Conservation (phyloP, 1,139 yeast genomes). For the Kodamaea suecica region DNA sequence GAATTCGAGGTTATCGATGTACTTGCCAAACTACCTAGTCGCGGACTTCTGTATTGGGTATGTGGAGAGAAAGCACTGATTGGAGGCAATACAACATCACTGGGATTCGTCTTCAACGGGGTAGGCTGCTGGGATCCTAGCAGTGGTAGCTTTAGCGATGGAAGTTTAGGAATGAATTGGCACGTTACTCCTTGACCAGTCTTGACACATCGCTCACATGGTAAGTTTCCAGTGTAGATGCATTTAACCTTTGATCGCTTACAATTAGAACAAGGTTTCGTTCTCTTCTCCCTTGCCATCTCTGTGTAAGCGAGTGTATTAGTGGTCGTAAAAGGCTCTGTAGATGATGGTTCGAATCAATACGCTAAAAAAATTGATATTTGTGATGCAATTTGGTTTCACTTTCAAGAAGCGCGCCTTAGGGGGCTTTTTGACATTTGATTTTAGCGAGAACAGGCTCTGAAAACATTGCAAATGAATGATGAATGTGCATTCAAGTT, state of each 20-base stretch:
- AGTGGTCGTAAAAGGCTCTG: too few species aligned
- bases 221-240: conserved; percentile 42
- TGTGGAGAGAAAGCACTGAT: conserved; percentile 1
- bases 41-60: not conserved
- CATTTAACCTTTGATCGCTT: conserved; percentile 65
- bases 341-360: too few species aligned
- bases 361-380: too few species aligned
- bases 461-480: too few species aligned
- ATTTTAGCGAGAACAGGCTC: too few species aligned
- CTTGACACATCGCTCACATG: conserved; percentile 58
- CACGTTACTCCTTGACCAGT: conserved; percentile 48
- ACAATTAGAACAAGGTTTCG: conserved; percentile 65
- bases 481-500: too few species aligned
- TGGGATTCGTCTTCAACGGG: not conserved
- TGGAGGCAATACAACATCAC: conserved; percentile 4
- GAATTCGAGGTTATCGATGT: too few species aligned
- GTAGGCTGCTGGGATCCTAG: conserved; percentile 8
- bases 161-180: conserved; percentile 55
- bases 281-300: conserved; percentile 44
- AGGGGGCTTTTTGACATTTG: too few species aligned
- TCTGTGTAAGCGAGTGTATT: not conserved
- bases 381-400: too few species aligned
- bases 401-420: too few species aligned
- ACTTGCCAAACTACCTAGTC: too few species aligned
- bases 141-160: conserved; percentile 41